phyloP scores from a whole-genome alignment of 2,329 filamentous ascomycete species.

The Penicillium sp. region DNA sequence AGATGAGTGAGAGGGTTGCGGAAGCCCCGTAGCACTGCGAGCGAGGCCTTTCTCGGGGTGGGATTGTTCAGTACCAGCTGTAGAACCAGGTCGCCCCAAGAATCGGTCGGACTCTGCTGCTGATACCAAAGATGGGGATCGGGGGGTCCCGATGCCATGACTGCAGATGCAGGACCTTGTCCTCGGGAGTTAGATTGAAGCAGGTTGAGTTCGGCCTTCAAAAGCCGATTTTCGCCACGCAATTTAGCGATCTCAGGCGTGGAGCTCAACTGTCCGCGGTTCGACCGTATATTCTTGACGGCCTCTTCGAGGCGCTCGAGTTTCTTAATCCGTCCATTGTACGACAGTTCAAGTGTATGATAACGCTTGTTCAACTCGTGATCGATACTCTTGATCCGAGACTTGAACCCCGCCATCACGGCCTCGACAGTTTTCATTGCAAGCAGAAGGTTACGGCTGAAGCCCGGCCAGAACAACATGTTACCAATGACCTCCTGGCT shows the following conservation, averaged over 20 bases:
- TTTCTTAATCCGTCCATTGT: constrained; percentile 77
- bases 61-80: constrained; percentile 43
- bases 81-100: constrained; percentile 56
- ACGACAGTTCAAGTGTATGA: constrained; percentile 74
- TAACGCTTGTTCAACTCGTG: constrained; percentile 90
- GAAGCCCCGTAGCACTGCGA: constrained; percentile 35
- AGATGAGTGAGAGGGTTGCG: constrained; percentile 36
- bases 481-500: constrained; percentile 82
- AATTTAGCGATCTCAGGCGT: constrained; percentile 59
- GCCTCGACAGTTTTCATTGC: constrained; percentile 85
- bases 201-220: constrained; percentile 65
- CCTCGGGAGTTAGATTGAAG: constrained; percentile 64
- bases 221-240: constrained; percentile 58
- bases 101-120: constrained; percentile 38
- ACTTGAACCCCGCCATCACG: constrained; percentile 73
- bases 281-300: constrained; percentile 60
- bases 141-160: constrained; percentile 18
- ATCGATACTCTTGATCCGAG: constrained; percentile 80
- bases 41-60: constrained; percentile 31
- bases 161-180: constrained; percentile 48
- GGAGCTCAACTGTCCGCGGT: constrained; percentile 30
- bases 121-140: constrained; percentile 26
- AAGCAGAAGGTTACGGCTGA: constrained; percentile 82
- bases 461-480: constrained; percentile 72
- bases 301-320: constrained; percentile 83